Conservation (phyloP, 2,329 filamentous ascomycete genomes). For the Alternaria angustiovoidea region DNA sequence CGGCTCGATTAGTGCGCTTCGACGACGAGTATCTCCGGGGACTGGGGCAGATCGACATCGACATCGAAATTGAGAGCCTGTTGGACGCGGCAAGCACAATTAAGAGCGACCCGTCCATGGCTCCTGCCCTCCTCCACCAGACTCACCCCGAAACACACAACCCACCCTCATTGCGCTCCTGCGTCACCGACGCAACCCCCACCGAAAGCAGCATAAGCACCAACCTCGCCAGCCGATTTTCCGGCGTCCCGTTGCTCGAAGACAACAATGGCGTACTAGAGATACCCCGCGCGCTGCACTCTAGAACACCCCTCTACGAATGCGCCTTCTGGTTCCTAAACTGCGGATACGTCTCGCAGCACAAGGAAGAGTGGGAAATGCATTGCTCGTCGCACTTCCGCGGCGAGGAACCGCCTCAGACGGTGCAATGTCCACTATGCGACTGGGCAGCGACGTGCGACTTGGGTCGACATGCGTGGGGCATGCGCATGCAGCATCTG, state of each 20-base stretch:
- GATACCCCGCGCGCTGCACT: constrained; percentile 13
- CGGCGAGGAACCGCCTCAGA: constrained; percentile 41
- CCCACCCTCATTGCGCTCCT: constrained; percentile 39
- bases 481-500: constrained; percentile 39
- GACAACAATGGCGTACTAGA: constrained; percentile 42
- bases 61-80: constrained; percentile 17
- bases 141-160: constrained; percentile 24
- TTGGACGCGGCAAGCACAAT: constrained; percentile 19
- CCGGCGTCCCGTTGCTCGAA: constrained; percentile 35
- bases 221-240: constrained; percentile 29
- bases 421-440: constrained; percentile 44
- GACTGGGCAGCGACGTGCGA: constrained; percentile 29
- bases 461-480: constrained; percentile 33
- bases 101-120: constrained; percentile 38
- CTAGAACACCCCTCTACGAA: constrained; percentile 31
- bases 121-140: constrained; percentile 42
- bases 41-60: constrained; percentile 18
- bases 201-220: constrained; percentile 42
- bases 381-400: constrained; percentile 47
- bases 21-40: constrained; percentile 16
- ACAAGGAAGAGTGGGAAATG: constrained; percentile 37
- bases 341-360: constrained; percentile 33
- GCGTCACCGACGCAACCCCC: constrained; percentile 30
- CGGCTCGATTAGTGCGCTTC: constrained; percentile 38
- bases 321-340: constrained; percentile 48